Base-by-base conservation (phyloP, 257 asterid species). In the Solanum tarijense region DNA sequence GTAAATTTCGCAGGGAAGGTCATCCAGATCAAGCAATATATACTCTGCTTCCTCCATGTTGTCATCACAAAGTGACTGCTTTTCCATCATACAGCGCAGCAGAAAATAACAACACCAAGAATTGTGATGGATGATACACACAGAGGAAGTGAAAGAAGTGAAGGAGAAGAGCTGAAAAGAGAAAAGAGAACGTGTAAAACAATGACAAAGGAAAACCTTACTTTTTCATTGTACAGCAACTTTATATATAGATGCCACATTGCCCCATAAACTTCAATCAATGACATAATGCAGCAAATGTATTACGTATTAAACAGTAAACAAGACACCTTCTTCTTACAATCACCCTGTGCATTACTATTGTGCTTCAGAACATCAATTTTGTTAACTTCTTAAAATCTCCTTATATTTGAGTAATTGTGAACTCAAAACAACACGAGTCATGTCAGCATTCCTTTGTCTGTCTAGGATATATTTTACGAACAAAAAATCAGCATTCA, bases 21-120 rank as follows among this genome's bases (percentile, higher is more conserved):
- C 85, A 86, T 91, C 94, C 88, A 96, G 85, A 91, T 96, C 97
- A 87, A 95, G 90, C 92, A 95, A 87, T 25, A 96, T 95, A 76
- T 89, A 94, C 88, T 94, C 95, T 55, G 93, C 95, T 36, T 93
- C 95, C 35, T 69, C 87, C 52, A 38, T 87, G 89, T 83, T 75
- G 62, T 79, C 81, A 60, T 75, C 83, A 32, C 66, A 14, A 29
- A 79, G 85, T 27, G 85, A 79, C 35, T 27, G 62, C 2, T 82
- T 82, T 36, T 23, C 43, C 86, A 46, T 69, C 65, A 69, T 3
- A 48, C 75, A 46, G 41, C 3, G 2, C 16, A 21, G 25, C 74
- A 86, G 75, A 23, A 69, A 34, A 29, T 85, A 85, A 85, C 32
- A 78, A 18, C 65, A 43, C 85, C 65, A 16, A 27, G 66, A 79